These are phyloP conservation scores for Bertia moriformis DNA, from an alignment of 2,329 filamentous ascomycete species.

Conservation along the genomic window DNA sequence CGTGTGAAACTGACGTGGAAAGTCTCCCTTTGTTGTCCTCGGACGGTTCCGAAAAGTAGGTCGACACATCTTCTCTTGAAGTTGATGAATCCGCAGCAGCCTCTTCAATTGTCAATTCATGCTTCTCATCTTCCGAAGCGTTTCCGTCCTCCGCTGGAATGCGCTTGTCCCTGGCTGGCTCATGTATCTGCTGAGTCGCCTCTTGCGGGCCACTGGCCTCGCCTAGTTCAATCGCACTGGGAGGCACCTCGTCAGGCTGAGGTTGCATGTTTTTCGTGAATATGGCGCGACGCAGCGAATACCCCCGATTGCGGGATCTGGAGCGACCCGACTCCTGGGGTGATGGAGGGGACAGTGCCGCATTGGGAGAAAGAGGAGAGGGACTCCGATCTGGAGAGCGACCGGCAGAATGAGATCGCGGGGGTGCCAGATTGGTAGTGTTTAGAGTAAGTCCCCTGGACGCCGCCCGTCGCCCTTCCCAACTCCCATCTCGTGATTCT, in stretches of 20 bases:
- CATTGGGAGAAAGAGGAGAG: not conserved
- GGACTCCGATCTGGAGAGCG: not conserved
- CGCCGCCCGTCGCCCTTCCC: not conserved
- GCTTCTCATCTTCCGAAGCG: not conserved
- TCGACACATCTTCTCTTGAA: not conserved
- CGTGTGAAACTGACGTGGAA: not conserved
- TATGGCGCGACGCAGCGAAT: not conserved
- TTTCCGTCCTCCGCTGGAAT: not conserved
- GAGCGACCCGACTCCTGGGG: not conserved
- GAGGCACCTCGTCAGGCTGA: not conserved
- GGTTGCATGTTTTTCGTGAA: not conserved
- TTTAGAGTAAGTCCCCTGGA: not conserved
- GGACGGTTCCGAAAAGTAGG: not conserved
- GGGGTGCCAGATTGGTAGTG: not conserved
- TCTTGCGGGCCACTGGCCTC: not conserved
- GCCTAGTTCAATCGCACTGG: not conserved
- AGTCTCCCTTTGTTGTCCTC: not conserved
- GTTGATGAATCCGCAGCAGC: not conserved
- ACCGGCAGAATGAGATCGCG: not conserved
- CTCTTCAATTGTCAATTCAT: not conserved
- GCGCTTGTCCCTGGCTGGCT: too few species aligned
- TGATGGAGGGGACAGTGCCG: not conserved
- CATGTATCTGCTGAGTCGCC: not conserved
- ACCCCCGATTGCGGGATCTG: not conserved
- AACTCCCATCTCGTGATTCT: not conserved